A percentile compares a stretch with the other conserved stretches of the same genome.
Evolutionary conservation across 2,329 filamentous ascomycete genomes (phyloP).

Genomic region (Juglanconis oblonga): DNA sequence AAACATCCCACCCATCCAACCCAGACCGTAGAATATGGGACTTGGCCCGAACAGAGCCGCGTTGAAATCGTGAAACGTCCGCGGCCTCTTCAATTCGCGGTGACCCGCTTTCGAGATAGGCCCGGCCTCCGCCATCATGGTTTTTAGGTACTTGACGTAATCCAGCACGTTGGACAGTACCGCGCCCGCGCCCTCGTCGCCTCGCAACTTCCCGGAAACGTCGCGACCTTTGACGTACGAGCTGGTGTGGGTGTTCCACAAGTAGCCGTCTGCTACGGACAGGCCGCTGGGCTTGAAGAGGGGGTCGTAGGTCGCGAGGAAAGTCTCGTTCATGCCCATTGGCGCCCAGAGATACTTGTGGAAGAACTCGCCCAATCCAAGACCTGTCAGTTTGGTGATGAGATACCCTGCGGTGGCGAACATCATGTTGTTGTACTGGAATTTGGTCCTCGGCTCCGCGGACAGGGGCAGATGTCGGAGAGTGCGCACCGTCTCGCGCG

Average conservation of each 20-base stretch:
- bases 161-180: constrained; percentile 38
- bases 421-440: constrained; percentile 51
- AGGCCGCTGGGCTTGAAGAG: background rate
- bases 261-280: constrained; percentile 32
- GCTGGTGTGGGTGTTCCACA: constrained; percentile 30
- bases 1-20: constrained; percentile 17
- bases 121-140: constrained; percentile 28
- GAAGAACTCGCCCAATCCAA: constrained; percentile 38
- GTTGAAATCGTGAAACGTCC: constrained; percentile 5
- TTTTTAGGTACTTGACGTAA: constrained; percentile 33
- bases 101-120: constrained; percentile 27
- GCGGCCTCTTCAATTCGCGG: constrained; percentile 23
- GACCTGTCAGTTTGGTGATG: constrained; percentile 39
- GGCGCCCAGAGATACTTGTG: constrained; percentile 40
- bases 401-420: constrained; percentile 43
- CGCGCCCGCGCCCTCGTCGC: constrained; percentile 40
- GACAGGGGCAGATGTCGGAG: constrained; percentile 43
- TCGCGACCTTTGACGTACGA: constrained; percentile 25
- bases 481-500: constrained; percentile 37
- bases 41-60: constrained; percentile 1
- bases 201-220: constrained; percentile 26
- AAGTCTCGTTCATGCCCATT: constrained; percentile 45
- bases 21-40: constrained; percentile 14
- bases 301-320: constrained; percentile 31
- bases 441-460: constrained; percentile 41